Evolutionary conservation across 768 basidiomycete genomes (phyloP).

Genomic region (Cubamyces sp.): DNA sequence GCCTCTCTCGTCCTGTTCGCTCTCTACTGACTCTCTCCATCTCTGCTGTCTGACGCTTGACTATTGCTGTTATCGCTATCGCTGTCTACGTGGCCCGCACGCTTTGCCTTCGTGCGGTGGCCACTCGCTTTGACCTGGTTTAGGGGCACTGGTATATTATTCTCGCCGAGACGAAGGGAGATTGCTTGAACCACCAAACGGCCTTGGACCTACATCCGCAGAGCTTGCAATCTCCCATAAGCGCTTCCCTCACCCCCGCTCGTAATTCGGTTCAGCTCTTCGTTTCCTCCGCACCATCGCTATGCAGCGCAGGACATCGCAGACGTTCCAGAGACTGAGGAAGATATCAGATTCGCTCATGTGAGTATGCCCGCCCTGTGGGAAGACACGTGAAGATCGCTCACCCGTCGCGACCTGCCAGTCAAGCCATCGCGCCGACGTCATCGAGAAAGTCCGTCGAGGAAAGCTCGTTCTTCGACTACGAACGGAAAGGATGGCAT

Average conservation of each 20-base stretch:
- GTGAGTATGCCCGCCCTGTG: not conserved
- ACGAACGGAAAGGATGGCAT: constrained; percentile 15
- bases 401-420: not conserved
- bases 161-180: not conserved
- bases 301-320: constrained; percentile 15
- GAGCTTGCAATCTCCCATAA: not conserved
- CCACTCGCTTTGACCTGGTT: not conserved
- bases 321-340: constrained; percentile 19
- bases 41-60: not conserved
- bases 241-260: not conserved
- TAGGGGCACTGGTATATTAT: not conserved
- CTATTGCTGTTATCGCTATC: not conserved
- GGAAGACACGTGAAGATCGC: not conserved
- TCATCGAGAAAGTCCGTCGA: constrained; percentile 1
- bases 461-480: constrained; percentile 13
- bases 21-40: not conserved
- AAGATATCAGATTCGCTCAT: constrained; percentile 18
- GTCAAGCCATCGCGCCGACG: constrained; percentile 2
- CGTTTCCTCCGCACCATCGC: not conserved
- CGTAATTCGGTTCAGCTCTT: not conserved
- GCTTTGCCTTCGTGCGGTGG: constrained; percentile 1
- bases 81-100: not conserved
- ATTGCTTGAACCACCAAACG: not conserved
- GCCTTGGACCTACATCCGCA: not conserved
- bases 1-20: not conserved